Base-by-base conservation (phyloP, 1,139 yeast genomes). In the Nakaseomyces bracarensis region DNA sequence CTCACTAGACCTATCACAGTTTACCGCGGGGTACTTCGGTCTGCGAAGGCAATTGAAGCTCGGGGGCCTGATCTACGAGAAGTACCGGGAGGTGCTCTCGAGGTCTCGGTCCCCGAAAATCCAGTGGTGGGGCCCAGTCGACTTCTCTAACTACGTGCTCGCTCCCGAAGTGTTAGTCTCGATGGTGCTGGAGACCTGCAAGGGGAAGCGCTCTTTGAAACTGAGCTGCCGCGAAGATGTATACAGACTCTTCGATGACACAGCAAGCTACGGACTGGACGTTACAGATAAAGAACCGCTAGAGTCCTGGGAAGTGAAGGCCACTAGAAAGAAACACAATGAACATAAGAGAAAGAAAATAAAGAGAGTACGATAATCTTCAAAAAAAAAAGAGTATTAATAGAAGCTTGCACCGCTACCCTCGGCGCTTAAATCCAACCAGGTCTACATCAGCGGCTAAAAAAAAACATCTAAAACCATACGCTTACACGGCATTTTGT, bases 1-100 rank as follows among this genome's bases (percentile, higher is more conserved):
- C 52, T 61, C 60, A 11, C 55, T 78, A 16, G 69, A 75, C 25
- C 70, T 79, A 65, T 51, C 60, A 11, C 51, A 57, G 19, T 78
- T 72, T 50, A 63, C 67, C 8, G 77, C 77, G n/a, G 89, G 89
- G 0, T 81, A 72, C 52, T 72, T 72, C 50, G 89, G 89, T 0
- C 60, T 72, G 31, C 67, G 69, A 45, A 63, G 86, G 42, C 84
- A 80, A 49, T 66, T 71, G 43, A 57, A 65, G 13, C 69, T 81
- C 1, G 72, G 80, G 1, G 56, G 59, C 21, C 49, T 60, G 44
- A 67, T 74, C 36, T 46, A 61, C 29, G 49, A 61, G 21, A 48
- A 58, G 38, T 68, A 51, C 53, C 48, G 57, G 33, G 47, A 54
- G 1, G 52, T 65, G 33, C 53, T 76, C 8, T 43, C 54, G 7